A percentile compares a stretch with the other conserved stretches of the same genome.
These are phyloP conservation scores for Diaporthe velutina DNA, from an alignment of 2,329 filamentous ascomycete species.

Conservation along the genomic window DNA sequence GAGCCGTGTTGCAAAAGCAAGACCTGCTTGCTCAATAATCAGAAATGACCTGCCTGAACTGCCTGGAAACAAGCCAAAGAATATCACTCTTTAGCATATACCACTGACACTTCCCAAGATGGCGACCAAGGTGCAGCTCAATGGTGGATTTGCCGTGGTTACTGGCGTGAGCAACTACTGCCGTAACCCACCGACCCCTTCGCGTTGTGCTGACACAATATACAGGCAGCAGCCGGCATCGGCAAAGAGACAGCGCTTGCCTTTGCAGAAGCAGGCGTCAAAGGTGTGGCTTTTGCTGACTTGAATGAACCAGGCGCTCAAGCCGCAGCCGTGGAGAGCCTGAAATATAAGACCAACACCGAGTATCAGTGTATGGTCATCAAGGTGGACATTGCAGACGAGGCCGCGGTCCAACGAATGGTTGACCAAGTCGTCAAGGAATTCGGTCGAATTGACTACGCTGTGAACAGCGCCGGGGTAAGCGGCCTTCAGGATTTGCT, in stretches of 20 bases:
- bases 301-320: conserved; percentile 22
- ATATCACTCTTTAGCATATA: no score
- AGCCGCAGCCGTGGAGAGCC: conserved; percentile 20
- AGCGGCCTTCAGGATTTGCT: no score
- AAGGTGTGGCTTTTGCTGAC: conserved; percentile 30
- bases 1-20: no score
- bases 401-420: not conserved
- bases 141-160: not conserved
- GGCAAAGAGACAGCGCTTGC: conserved; percentile 30
- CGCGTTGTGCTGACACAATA: not conserved
- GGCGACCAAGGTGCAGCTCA: not conserved
- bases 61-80: no score
- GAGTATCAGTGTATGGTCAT: not conserved
- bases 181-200: not conserved
- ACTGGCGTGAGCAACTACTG: not conserved
- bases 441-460: conserved; percentile 21
- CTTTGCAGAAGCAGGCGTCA: conserved; percentile 16
- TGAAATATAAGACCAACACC: not conserved
- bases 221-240: conserved; percentile 29
- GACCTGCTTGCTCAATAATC: no score
- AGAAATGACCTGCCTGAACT: no score
- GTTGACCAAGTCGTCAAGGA: not conserved
- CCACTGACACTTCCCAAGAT: no score
- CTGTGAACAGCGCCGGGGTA: conserved; percentile 29
- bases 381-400: conserved; percentile 17